Percentiles rank a stretch among this genome's conserved stretches.
These are phyloP conservation scores for Onygenales sp. DNA, from an alignment of 2,329 filamentous ascomycete species.

Conservation along the genomic window DNA sequence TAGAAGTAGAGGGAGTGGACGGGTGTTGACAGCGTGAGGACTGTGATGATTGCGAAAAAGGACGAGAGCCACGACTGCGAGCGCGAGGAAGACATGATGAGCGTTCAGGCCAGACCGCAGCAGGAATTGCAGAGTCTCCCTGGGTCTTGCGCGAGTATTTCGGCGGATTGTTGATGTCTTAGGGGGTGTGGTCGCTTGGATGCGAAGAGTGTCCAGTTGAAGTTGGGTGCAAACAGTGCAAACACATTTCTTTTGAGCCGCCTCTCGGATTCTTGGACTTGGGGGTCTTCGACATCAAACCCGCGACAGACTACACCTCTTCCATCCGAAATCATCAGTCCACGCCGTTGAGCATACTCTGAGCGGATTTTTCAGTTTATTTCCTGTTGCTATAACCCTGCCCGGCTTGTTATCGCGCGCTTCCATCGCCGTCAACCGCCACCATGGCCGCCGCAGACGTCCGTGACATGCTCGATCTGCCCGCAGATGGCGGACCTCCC, in stretches of 20 bases:
- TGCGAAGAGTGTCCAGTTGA: neutral
- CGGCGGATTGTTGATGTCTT: neutral
- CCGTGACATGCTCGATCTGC: slow-evolving; percentile 78
- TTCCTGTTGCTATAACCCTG: neutral
- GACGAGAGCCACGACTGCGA: slow-evolving; percentile 30
- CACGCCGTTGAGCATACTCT: neutral
- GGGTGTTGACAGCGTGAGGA: slow-evolving; percentile 50
- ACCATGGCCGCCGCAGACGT: slow-evolving; percentile 59
- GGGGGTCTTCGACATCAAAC: neutral
- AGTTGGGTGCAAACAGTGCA: neutral
- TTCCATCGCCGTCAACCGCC: neutral
- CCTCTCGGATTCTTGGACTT: neutral
- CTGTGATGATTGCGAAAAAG: slow-evolving; percentile 54
- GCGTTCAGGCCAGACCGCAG: neutral
- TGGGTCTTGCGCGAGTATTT: neutral
- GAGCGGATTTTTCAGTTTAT: neutral
- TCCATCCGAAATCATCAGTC: neutral
- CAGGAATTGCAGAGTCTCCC: neutral
- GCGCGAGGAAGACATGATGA: slow-evolving; percentile 26
- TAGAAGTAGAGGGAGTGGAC: slow-evolving; percentile 90
- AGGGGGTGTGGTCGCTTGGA: neutral
- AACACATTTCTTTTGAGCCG: neutral
- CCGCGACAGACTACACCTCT: neutral
- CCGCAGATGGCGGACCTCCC: slow-evolving; percentile 45
- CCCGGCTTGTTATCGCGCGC: neutral